Conservation (phyloP, 1,139 yeast genomes). For the Protomyces inouyei region DNA sequence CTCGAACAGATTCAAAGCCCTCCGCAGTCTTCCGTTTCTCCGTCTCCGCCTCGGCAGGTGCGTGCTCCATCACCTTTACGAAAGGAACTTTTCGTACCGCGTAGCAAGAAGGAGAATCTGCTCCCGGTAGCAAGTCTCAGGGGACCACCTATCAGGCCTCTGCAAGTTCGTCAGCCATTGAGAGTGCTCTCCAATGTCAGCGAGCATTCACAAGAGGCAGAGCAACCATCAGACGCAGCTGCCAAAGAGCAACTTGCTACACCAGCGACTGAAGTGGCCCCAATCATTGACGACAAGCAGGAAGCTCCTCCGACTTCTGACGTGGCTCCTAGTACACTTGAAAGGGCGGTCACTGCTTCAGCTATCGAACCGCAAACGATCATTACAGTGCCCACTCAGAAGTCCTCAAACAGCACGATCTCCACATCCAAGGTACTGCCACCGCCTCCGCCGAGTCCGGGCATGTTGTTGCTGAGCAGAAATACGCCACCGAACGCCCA, state of each 20-base stretch:
- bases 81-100: neutral
- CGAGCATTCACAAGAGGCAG: neutral
- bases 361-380: neutral
- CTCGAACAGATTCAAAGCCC: neutral
- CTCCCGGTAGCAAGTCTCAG: neutral
- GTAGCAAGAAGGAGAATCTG: neutral
- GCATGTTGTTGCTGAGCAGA: neutral
- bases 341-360: neutral
- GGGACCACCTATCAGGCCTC: neutral
- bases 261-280: neutral
- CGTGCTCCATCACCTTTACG: neutral
- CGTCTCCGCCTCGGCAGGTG: neutral
- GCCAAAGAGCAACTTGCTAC: neutral
- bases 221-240: neutral
- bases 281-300: neutral
- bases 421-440: too few relatives aligned
- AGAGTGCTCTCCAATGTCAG: neutral
- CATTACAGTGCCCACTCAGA: neutral
- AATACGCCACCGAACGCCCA: neutral
- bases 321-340: neutral
- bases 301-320: neutral
- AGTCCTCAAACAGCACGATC: too few relatives aligned
- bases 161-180: neutral
- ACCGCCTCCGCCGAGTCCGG: neutral
- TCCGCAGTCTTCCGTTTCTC: neutral